Percentiles rank a stretch among this genome's conserved stretches.
Evolutionary conservation across 345 rosid genomes (phyloP).

Genomic region (Orychophragmus violaceus): DNA sequence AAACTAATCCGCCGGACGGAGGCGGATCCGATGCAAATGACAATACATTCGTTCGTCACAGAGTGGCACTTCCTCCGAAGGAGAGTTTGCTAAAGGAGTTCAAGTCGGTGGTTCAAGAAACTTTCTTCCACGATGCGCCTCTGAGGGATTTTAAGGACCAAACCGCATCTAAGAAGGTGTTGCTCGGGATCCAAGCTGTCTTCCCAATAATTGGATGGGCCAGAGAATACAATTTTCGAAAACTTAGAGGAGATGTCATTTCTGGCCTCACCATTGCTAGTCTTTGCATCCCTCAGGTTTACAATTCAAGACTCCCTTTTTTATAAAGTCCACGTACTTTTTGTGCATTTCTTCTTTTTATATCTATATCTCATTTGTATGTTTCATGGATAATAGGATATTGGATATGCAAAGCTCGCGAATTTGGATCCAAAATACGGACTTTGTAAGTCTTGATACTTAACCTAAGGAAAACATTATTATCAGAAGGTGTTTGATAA

Average conservation of each 20-base stretch:
- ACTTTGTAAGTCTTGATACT: slow-evolving; percentile 53
- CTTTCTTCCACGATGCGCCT: slow-evolving; percentile 84
- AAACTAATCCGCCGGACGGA: slow-evolving; percentile 8
- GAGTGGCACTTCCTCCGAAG: slow-evolving; percentile 66
- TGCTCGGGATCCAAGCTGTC: slow-evolving; percentile 62
- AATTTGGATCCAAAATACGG: slow-evolving; percentile 74
- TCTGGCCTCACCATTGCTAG: slow-evolving; percentile 95
- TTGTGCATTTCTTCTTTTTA: background rate
- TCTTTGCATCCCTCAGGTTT: slow-evolving; percentile 95
- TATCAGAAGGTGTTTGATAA: background rate
- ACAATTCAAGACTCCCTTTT: background rate
- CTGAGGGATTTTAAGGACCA: slow-evolving; percentile 75
- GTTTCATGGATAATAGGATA: slow-evolving; percentile 48
- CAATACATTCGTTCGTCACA: slow-evolving; percentile 29
- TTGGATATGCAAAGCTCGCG: slow-evolving; percentile 88
- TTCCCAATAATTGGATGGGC: slow-evolving; percentile 88
- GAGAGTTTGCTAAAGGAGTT: slow-evolving; percentile 59
- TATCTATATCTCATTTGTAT: slow-evolving; percentile 1
- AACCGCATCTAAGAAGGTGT: slow-evolving; percentile 41
- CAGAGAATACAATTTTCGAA: slow-evolving; percentile 45
- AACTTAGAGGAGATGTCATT: slow-evolving; percentile 71
- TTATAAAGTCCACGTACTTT: background rate
- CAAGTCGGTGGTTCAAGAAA: slow-evolving; percentile 51
- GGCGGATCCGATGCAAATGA: slow-evolving; percentile 3
- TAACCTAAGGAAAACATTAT: background rate